These are phyloP conservation scores for Hymenoscyphus fraxineus DNA, from an alignment of 2,329 filamentous ascomycete species.

Conservation along the genomic window DNA sequence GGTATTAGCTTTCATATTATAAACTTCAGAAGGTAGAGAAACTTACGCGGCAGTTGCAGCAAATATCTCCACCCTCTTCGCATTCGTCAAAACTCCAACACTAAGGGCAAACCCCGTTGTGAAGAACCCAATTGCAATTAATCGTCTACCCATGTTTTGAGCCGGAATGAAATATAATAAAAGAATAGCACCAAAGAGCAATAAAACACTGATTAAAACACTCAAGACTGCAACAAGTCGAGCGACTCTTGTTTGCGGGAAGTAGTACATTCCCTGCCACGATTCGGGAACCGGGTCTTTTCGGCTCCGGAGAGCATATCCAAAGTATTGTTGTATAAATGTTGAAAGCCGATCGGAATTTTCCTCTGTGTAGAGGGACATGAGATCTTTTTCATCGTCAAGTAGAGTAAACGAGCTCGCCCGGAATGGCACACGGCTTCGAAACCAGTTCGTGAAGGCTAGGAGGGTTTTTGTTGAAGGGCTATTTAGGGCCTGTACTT, in stretches of 20 bases:
- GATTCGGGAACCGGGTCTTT: not conserved
- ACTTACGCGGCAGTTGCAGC: conserved; percentile 16
- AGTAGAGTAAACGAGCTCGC: not conserved
- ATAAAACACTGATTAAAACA: conserved; percentile 9
- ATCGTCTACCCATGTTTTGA: not conserved
- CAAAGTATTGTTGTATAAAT: not conserved
- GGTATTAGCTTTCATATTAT: not conserved
- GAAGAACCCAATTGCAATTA: conserved; percentile 6
- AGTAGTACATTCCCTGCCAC: conserved; percentile 1
- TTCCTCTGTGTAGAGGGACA: not conserved
- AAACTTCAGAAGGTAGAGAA: not conserved
- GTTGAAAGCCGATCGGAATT: not conserved
- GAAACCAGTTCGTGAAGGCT: conserved; percentile 1
- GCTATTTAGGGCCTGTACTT: not conserved
- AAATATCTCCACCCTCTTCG: conserved; percentile 11
- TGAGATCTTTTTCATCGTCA: not conserved
- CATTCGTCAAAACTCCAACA: conserved; percentile 8
- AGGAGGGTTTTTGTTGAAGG: not conserved
- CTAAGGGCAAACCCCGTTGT: conserved; percentile 7
- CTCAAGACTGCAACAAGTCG: conserved; percentile 4
- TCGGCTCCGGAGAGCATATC: not conserved
- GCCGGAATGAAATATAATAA: conserved; percentile 9
- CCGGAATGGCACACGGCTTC: not conserved
- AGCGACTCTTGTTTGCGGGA: not conserved
- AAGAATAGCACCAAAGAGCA: conserved; percentile 11